Evolutionary conservation across 257 asterid species (phyloP).

Genomic region (Primulina tabacum): DNA sequence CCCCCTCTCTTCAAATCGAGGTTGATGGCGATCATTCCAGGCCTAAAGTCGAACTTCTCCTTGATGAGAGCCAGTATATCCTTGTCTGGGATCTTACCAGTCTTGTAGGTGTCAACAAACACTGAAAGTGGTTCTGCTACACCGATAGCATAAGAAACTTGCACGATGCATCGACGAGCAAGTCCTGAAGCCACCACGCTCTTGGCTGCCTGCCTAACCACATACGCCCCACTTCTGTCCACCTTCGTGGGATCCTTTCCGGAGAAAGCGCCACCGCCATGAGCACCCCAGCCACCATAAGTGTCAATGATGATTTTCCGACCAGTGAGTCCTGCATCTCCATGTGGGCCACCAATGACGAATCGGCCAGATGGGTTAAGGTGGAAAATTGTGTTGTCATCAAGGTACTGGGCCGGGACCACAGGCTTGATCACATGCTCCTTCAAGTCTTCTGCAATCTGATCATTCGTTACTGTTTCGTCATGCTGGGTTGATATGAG

Average conservation of each 20-base stretch:
- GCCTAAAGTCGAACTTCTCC: conserved; percentile 88
- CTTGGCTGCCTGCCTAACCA: conserved; percentile 94
- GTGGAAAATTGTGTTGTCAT: conserved; percentile 80
- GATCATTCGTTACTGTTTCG: conserved; percentile 77
- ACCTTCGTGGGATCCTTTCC: conserved; percentile 93
- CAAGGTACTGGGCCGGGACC: conserved; percentile 73
- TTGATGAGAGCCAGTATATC: conserved; percentile 66
- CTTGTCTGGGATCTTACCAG: conserved; percentile 78
- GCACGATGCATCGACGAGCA: conserved; percentile 83
- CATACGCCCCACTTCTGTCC: conserved; percentile 88
- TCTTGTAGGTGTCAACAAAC: conserved; percentile 78
- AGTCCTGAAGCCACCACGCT: conserved; percentile 86
- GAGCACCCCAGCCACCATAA: conserved; percentile 96
- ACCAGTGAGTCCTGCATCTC: conserved; percentile 90
- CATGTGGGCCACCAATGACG: conserved; percentile 91
- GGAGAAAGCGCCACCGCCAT: conserved; percentile 91
- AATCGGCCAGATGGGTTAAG: conserved; percentile 88
- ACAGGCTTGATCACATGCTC: conserved; percentile 85
- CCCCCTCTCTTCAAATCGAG: conserved; percentile 86
- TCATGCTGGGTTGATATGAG: conserved; percentile 92
- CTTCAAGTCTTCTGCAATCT: conserved; percentile 69
- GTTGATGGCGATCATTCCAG: conserved; percentile 87
- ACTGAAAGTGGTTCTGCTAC: conserved; percentile 90
- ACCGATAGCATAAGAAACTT: conserved; percentile 87
- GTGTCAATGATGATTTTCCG: conserved; percentile 85